phyloP scores from a whole-genome alignment of 2,329 filamentous ascomycete species.

The Pseudogymnoascus verrucosus region DNA sequence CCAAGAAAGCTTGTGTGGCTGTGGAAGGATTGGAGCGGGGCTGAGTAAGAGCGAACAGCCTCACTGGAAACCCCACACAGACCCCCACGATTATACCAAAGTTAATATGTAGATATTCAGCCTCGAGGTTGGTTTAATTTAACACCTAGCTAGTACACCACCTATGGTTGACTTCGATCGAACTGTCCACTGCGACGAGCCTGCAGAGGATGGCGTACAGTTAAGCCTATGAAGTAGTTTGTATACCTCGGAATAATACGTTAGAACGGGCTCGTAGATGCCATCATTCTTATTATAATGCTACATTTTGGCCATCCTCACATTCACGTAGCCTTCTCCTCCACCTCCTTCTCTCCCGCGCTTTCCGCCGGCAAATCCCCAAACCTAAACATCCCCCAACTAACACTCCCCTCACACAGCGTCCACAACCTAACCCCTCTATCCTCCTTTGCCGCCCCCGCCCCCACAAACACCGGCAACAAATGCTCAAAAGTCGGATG shows the following conservation, averaged over 20 bases:
- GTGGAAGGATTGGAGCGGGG: too few relatives aligned
- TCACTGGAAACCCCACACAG: background rate
- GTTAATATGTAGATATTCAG: background rate
- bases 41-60: too few relatives aligned
- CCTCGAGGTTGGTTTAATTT: background rate
- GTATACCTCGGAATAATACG: background rate
- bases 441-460: conserved; percentile 45
- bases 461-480: conserved; percentile 49
- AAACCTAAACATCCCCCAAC: conserved; percentile 48
- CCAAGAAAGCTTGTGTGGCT: background rate
- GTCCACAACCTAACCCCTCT: conserved; percentile 38
- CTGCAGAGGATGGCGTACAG: too few relatives aligned
- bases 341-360: background rate
- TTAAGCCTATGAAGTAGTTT: too few relatives aligned
- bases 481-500: conserved; percentile 59
- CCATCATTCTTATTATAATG: conserved; percentile 65
- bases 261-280: background rate
- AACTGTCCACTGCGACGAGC: too few relatives aligned
- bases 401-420: conserved; percentile 41
- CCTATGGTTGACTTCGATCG: too few relatives aligned
- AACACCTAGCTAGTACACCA: too few relatives aligned
- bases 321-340: background rate
- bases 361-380: conserved; percentile 13
- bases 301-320: conserved; percentile 30
- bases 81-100: background rate